A percentile compares a stretch with the other conserved stretches of the same genome.
Conservation (phyloP, 129 eudicot genomes). For the Scalesia atractyloides region DNA sequence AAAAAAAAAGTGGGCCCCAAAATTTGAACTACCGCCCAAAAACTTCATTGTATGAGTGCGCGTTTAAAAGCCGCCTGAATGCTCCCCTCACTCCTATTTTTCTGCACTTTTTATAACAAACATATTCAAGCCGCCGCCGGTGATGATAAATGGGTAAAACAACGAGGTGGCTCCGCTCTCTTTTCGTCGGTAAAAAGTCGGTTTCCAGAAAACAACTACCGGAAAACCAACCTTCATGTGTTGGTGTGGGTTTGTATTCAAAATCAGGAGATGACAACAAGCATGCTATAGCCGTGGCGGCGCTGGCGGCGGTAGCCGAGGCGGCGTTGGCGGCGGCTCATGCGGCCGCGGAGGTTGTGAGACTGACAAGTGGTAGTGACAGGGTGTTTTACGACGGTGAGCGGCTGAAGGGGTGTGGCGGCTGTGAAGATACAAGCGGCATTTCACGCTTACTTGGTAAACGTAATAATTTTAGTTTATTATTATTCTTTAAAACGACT, state of each 20-base stretch:
- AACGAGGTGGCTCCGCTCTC: slow-evolving; percentile 57
- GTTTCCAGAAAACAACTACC: slow-evolving; percentile 8
- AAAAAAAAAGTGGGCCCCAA: slow-evolving; percentile 33
- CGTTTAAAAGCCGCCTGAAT: slow-evolving; percentile 20
- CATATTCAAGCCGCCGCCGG: not conserved
- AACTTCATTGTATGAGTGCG: slow-evolving; percentile 17
- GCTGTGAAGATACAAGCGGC: slow-evolving; percentile 91
- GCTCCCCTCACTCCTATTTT: not conserved
- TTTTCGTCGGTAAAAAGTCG: slow-evolving; percentile 46
- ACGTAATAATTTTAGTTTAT: slow-evolving; percentile 1
- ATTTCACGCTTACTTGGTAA: slow-evolving; percentile 88
- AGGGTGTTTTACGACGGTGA: slow-evolving; percentile 37
- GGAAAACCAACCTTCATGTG: slow-evolving; percentile 17
- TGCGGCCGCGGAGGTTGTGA: slow-evolving; percentile 96
- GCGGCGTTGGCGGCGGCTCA: slow-evolving; percentile 98
- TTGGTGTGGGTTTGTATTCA: slow-evolving; percentile 2
- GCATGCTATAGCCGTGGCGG: slow-evolving; percentile 97
- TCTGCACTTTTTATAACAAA: not conserved
- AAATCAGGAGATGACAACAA: slow-evolving; percentile 58
- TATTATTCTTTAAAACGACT: no score
- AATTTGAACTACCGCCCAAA: slow-evolving; percentile 52
- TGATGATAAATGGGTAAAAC: slow-evolving; percentile 67
- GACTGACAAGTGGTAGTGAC: slow-evolving; percentile 60
- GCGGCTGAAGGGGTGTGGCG: slow-evolving; percentile 47
- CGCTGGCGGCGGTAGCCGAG: slow-evolving; percentile 96